These are phyloP conservation scores for Neurospora sp. DNA, from an alignment of 495 filamentous ascomycete species.

Conservation along the genomic window DNA sequence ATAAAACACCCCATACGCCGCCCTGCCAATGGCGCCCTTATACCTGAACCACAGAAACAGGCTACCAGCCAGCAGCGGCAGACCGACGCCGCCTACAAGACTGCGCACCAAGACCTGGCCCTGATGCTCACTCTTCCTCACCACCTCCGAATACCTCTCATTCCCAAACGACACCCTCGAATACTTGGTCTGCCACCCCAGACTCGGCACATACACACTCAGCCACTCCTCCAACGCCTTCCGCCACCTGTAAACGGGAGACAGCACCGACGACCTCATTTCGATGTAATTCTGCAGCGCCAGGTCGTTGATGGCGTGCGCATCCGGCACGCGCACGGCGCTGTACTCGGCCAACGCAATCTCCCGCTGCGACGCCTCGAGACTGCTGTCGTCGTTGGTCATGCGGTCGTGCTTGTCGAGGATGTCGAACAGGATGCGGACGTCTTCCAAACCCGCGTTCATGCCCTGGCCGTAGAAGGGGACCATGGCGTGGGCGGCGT, in stretches of 20 bases:
- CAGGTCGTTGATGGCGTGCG: conserved; percentile 84
- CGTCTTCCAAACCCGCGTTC: conserved; percentile 79
- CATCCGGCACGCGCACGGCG: conserved; percentile 59
- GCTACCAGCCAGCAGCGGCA: conserved; percentile 18
- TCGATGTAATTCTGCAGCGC: conserved; percentile 87
- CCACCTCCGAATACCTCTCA: conserved; percentile 78
- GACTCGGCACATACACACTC: conserved; percentile 57
- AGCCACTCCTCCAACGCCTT: conserved; percentile 84
- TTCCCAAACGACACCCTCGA: conserved; percentile 88
- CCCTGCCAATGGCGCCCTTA: conserved; percentile 8
- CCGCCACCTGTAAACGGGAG: conserved; percentile 61
- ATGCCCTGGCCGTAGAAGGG: conserved; percentile 90
- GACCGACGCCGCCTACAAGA: conserved; percentile 16
- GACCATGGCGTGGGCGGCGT: conserved; percentile 95
- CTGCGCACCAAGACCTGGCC: conserved; percentile 44
- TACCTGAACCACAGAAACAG: conserved; percentile 8
- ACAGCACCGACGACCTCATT: conserved; percentile 77
- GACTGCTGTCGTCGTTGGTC: conserved; percentile 17
- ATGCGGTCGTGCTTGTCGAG: conserved; percentile 51
- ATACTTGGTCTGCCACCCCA: conserved; percentile 90
- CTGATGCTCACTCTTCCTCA: conserved; percentile 57
- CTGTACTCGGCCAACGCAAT: conserved; percentile 67
- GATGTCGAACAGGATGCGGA: conserved; percentile 65
- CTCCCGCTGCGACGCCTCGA: conserved; percentile 28
- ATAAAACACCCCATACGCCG: conserved; percentile 1